Conservation (phyloP, 176 grass and related monocot genomes). For the Typha latifolia region DNA sequence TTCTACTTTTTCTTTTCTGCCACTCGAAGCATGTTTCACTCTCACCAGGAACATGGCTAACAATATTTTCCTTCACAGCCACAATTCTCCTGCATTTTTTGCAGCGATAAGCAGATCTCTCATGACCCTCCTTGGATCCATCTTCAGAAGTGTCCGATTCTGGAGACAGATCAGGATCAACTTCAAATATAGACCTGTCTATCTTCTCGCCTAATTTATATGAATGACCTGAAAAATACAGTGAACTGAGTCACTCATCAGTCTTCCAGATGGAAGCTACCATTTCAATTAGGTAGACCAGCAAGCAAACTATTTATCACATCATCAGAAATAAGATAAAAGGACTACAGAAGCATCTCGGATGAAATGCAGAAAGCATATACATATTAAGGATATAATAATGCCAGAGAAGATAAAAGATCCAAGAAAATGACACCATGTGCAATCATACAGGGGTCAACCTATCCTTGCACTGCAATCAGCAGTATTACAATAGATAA, state of each 20-base stretch:
- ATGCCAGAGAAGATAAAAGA: too few species aligned
- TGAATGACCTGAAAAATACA: slow-evolving; percentile 38
- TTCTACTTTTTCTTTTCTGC: slow-evolving; percentile 43
- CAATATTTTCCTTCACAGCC: slow-evolving; percentile 60
- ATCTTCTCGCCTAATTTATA: slow-evolving; percentile 66
- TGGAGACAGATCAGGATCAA: slow-evolving; percentile 51
- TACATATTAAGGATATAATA: too few species aligned
- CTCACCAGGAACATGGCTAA: slow-evolving; percentile 60
- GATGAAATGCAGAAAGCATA: too few species aligned
- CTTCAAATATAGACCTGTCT: slow-evolving; percentile 57
- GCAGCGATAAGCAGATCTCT: slow-evolving; percentile 61
- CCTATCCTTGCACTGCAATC: too few species aligned
- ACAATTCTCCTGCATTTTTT: slow-evolving; percentile 81
- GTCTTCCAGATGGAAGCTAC: background rate
- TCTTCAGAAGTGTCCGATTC: slow-evolving; percentile 24
- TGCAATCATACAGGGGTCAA: too few species aligned
- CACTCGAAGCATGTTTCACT: slow-evolving; percentile 70
- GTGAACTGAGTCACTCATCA: background rate
- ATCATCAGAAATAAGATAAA: too few species aligned
- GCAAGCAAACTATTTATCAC: background rate
- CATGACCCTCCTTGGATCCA: slow-evolving; percentile 11
- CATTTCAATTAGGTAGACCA: background rate
- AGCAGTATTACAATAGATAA: too few species aligned
- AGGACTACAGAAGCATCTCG: too few species aligned
- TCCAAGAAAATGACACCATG: too few species aligned